These are phyloP conservation scores for Westerdykella sp. DNA, from an alignment of 2,329 filamentous ascomycete genomes.

Conservation along the genomic window DNA sequence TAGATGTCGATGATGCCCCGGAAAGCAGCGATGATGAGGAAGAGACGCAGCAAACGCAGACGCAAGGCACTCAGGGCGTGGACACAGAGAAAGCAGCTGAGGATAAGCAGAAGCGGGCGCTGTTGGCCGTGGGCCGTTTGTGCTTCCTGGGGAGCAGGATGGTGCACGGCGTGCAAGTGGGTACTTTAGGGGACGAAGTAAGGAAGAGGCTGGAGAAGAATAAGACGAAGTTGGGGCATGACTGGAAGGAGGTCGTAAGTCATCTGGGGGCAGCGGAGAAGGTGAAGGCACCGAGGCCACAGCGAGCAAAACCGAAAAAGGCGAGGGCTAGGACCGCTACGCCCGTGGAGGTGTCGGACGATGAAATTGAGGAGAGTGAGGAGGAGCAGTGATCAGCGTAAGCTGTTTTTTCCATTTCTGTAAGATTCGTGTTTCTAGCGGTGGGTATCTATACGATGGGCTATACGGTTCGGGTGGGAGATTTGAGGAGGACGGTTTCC, in stretches of 20 bases:
- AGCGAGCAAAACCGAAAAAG: conserved; percentile 39
- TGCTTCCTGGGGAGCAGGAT: conserved; percentile 83
- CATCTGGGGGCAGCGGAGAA: conserved; percentile 62
- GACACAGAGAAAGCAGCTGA: conserved; percentile 36
- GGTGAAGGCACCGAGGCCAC: conserved; percentile 32
- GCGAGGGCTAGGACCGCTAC: not conserved
- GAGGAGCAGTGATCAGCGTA: not conserved
- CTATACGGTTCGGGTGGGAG: no score
- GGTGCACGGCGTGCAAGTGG: conserved; percentile 70
- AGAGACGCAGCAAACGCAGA: conserved; percentile 25
- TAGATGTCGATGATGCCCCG: conserved; percentile 61
- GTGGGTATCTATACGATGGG: no score
- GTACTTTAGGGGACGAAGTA: conserved; percentile 61
- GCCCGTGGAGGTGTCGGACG: not conserved
- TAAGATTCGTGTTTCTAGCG: no score
- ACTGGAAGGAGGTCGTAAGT: conserved; percentile 76
- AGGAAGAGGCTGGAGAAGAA: conserved; percentile 71
- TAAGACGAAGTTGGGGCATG: conserved; percentile 70
- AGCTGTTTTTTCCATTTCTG: no score
- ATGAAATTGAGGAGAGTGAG: not conserved
- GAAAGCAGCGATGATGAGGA: conserved; percentile 52
- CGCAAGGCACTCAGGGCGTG: conserved; percentile 12
- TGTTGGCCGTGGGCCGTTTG: conserved; percentile 76
- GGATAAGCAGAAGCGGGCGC: conserved; percentile 55
- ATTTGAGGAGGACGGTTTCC: no score